Evolutionary conservation across 805 yeast species (phyloP).

Genomic region (Schizosaccharomyces osmophilus): DNA sequence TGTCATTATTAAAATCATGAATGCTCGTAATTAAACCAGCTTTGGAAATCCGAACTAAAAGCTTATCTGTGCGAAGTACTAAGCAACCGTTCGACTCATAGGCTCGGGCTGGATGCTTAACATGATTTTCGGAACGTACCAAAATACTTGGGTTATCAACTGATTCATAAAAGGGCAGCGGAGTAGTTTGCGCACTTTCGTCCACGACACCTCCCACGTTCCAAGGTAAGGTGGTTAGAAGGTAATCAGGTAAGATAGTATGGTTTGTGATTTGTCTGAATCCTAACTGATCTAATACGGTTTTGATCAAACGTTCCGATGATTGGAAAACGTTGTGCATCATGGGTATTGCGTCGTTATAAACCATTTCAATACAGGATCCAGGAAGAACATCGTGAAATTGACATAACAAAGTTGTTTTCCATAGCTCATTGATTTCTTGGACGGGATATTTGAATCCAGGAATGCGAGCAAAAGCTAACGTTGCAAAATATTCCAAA

Average conservation of each 20-base stretch:
- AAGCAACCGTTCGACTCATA: not conserved
- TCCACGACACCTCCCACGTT: not conserved
- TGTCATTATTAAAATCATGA: slow-evolving; percentile 28
- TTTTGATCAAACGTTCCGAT: slow-evolving; percentile 17
- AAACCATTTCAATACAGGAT: slow-evolving; percentile 80
- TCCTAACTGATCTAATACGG: not conserved
- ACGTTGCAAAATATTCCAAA: slow-evolving; percentile 46
- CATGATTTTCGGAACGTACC: not conserved
- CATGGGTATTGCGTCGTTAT: slow-evolving; percentile 71
- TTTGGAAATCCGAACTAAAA: not conserved
- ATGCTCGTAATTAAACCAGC: slow-evolving; percentile 17
- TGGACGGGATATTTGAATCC: slow-evolving; percentile 47
- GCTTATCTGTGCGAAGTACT: not conserved
- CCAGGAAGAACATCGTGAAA: slow-evolving; percentile 98
- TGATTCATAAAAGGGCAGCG: not conserved
- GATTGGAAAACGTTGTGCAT: slow-evolving; percentile 5
- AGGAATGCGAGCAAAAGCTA: slow-evolving; percentile 10
- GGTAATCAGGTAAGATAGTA: not conserved
- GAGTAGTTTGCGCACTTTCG: not conserved
- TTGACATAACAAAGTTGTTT: slow-evolving; percentile 67
- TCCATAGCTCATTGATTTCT: slow-evolving; percentile 57
- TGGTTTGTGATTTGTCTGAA: not conserved
- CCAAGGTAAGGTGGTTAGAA: slow-evolving; percentile 10
- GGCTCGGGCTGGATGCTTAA: not conserved
- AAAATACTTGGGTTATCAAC: not conserved